Base-by-base conservation (phyloP, 2,329 filamentous ascomycete species). In the Chaetomium sp. region DNA sequence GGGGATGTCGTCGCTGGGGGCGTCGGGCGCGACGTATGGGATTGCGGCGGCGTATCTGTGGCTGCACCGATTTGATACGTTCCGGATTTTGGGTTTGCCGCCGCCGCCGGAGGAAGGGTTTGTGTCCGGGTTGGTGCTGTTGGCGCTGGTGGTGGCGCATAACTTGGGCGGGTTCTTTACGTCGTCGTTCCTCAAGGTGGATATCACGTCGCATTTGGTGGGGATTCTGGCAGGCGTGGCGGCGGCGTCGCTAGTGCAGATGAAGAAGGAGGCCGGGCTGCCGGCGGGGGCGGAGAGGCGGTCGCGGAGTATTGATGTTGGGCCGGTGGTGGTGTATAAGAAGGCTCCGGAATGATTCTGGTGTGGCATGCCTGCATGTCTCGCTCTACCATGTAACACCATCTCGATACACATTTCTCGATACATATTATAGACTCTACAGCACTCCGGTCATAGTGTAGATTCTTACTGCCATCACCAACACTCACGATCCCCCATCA, bases 1-100 rank as follows among this genome's bases (percentile, higher is more conserved):
- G 49, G 66, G 70, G 10, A 70, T 74, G 52, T 75, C 83, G 40
- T 79, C 80, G 1, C 73, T 88, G 8, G 87, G 87, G n/a, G 84
- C 84, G 1, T 88, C 84, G 6, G 85, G 82, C 9, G 81, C 80
- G 38, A 73, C 85, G 5, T 78, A 81, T 59, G 86, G 85, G 27
- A 65, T 89, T 27, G 67, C 80, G 6, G 78, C 77, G 1, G 82
- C 84, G 1, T 87, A 82, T 68, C 81, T 85, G 62, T 82, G 80
- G 76, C 69, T 79, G 60, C 77, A 84, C 65, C 71, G 75, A 52
- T 73, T 74, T 55, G 80, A 84, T 43, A 75, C 77, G 40, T 80
- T 85, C 70, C 78, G 75, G 66, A 67, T 85, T 52, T 70, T 85
- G 34, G 80, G 78, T 7, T 71, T 82, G 58, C 82, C 81, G 10